These are phyloP conservation scores for Trypanosoma avium DNA, from an alignment of 208 protist genomes.

Conservation along the genomic window DNA sequence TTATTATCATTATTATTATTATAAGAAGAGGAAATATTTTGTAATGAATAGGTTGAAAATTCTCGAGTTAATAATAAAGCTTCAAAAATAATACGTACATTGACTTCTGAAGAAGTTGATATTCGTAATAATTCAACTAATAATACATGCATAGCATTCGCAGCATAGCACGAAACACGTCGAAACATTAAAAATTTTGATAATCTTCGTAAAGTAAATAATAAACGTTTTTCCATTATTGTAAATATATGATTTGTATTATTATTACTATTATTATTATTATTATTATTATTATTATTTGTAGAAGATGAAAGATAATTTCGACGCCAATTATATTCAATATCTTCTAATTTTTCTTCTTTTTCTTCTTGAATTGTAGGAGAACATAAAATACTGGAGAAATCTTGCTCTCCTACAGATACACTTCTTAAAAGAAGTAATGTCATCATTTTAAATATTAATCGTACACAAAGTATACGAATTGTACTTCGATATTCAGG, in stretches of 20 bases:
- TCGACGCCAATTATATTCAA: too few relatives aligned
- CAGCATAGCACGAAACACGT: constrained; percentile 8
- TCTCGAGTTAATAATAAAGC: constrained; percentile 2
- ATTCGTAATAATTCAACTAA: background rate
- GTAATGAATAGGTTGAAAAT: background rate
- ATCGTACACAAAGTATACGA: constrained; percentile 8
- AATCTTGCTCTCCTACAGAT: background rate
- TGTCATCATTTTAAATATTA: constrained; percentile 23
- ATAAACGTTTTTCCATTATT: background rate
- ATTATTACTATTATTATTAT: background rate
- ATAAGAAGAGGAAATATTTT: background rate
- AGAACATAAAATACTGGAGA: constrained; percentile 3
- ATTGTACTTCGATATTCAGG: background rate
- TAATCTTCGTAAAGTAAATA: constrained; percentile 10
- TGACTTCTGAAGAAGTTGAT: background rate
- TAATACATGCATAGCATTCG: constrained; percentile 20
- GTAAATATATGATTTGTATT: background rate
- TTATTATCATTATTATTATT: background rate
- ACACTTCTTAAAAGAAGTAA: constrained; percentile 8
- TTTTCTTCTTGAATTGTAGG: constrained; percentile 2
- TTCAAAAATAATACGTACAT: constrained; percentile 4
- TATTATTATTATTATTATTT: too few relatives aligned
- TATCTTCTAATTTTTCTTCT: too few relatives aligned
- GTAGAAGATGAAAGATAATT: too few relatives aligned
- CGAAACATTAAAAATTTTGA: constrained; percentile 13